Percentiles rank a stretch among this genome's conserved stretches.
Conservation (phyloP, 202 grass and related monocot genomes). For the Zoysia matrella region DNA sequence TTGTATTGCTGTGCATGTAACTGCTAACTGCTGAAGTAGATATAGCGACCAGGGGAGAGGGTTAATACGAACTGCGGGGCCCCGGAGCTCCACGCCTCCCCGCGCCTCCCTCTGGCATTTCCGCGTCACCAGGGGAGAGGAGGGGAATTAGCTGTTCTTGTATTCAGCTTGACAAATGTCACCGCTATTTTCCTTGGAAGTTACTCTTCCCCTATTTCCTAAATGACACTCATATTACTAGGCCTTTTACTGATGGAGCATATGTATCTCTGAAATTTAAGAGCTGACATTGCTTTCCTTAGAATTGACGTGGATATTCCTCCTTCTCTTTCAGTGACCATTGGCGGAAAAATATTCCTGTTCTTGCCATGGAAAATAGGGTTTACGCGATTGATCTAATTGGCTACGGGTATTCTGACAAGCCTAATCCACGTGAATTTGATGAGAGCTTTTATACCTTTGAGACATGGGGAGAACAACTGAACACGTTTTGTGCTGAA, state of each 20-base stretch:
- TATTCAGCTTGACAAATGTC: neutral
- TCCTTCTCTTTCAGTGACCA: conserved; percentile 64
- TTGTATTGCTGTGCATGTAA: neutral
- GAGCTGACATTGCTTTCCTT: neutral
- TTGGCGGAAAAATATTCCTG: conserved; percentile 84
- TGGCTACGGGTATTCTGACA: conserved; percentile 96
- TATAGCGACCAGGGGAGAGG: too few species aligned
- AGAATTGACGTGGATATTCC: neutral
- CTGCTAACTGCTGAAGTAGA: neutral
- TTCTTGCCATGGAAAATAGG: conserved; percentile 66
- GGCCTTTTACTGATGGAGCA: neutral
- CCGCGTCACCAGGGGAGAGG: too few species aligned
- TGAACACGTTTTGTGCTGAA: conserved; percentile 83
- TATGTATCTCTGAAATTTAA: neutral
- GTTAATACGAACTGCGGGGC: too few species aligned
- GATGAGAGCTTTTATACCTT: conserved; percentile 80
- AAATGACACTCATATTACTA: neutral
- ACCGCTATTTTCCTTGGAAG: neutral
- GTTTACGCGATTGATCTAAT: conserved; percentile 92
- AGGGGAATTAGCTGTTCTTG: too few species aligned
- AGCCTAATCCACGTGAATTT: conserved; percentile 74
- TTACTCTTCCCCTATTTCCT: neutral
- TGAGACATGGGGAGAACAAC: conserved; percentile 95
- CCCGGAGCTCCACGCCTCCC: too few species aligned
- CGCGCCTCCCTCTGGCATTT: too few species aligned